Base-by-base conservation (phyloP, 2,329 filamentous ascomycete genomes). In the Sporothrix humicola region DNA sequence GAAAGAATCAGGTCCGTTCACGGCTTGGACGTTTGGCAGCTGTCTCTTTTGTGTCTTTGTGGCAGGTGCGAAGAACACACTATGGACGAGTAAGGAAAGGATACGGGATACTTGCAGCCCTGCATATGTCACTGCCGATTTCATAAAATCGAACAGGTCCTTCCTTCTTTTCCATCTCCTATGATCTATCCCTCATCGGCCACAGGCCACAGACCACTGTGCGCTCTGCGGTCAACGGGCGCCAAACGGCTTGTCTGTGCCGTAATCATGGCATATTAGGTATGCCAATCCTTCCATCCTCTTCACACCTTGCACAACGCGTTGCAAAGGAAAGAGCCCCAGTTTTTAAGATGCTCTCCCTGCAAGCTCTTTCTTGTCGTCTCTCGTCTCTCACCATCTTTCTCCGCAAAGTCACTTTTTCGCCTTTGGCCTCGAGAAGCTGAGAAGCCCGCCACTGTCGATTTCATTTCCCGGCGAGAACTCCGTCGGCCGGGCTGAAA, bases 1-100 rank as follows among this genome's bases (percentile, higher is more conserved):
- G 66, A 54, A 69, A 69, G 66, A 69, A 48, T n/a, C 66, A 69
- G 48, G 48, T 42, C 48, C 61, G 56, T 17, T 59, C 56, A 37
- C 52, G 20, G 23, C n/a, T 58, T 37, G 31, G 31, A 37, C 31
- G 31, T 23, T 58, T 59, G 26, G 5, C 56, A 26, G 26, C 31
- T 37, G 13, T 59, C 2, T n/a, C 52, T 56, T 56, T 15, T 2
- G 48, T 23, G 9, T 12, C 5, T 23, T 56, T 56, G 26, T 59
- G 26, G 13, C 44, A 15, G 44, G n/a, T 46, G 31, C n/a, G 1
- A 17, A 54, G 23, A 26, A 26, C 23, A 26, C 23, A 37, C 31
- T 37, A 37, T 37, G 31, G 31, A 37, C 31, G 31, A 37, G 31
- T 37, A 37, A 31, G 31, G 31, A 31, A 31, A 31, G 31, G 31